These are phyloP conservation scores for Closterium sp. DNA, from an alignment of 139 green algal genomes.

Conservation along the genomic window DNA sequence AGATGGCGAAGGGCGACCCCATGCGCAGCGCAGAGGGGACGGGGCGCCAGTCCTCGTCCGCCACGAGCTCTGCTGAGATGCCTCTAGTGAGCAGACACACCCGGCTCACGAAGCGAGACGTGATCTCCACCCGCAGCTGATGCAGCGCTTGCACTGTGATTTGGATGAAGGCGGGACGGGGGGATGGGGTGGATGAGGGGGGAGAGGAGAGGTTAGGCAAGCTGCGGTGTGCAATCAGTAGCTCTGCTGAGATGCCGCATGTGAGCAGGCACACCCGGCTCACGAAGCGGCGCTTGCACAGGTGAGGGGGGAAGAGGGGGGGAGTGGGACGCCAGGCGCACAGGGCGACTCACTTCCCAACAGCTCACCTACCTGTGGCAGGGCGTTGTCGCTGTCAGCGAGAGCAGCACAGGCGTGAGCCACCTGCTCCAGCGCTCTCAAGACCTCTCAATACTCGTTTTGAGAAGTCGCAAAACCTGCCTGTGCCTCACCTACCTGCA, in stretches of 20 bases:
- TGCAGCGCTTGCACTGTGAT: constrained; percentile 30
- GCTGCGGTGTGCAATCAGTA: background rate
- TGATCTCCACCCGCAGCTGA: constrained; percentile 33
- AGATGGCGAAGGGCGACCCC: constrained; percentile 36
- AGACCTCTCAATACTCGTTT: no score
- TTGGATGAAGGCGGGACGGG: background rate
- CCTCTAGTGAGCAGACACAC: constrained; percentile 29
- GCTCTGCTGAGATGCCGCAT: background rate
- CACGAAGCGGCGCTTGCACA: constrained; percentile 22
- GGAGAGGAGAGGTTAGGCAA: background rate
- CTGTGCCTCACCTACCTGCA: background rate
- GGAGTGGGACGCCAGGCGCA: background rate
- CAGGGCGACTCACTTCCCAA: no score
- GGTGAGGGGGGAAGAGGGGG: background rate
- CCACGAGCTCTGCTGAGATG: constrained; percentile 16
- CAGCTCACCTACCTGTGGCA: no score
- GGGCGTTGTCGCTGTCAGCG: no score
- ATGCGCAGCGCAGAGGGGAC: constrained; percentile 19
- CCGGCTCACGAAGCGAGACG: constrained; percentile 15
- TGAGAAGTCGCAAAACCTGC: no score
- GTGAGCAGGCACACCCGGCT: constrained; percentile 12
- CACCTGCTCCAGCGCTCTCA: no score
- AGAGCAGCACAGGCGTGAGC: background rate
- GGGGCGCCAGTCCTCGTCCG: constrained; percentile 44
- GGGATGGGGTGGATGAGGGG: background rate